Evolutionary conservation across 805 yeast species (phyloP).

Genomic region (Schwanniomyces occidentalis): DNA sequence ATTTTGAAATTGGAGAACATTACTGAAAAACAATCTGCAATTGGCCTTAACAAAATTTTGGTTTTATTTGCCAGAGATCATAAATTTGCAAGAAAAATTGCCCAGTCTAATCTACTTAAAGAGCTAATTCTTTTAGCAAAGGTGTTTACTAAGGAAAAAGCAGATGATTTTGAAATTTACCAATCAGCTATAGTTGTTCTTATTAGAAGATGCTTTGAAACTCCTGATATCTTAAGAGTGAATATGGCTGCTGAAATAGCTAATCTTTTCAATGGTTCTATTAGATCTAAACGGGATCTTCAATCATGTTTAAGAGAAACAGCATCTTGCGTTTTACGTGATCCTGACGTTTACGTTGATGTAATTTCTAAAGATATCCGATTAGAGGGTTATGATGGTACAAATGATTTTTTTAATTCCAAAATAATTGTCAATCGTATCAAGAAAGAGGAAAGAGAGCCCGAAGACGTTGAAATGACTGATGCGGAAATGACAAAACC

Average conservation of each 20-base stretch:
- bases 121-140: constrained; percentile 47
- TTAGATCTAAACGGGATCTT: constrained; percentile 43
- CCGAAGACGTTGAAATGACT: constrained; percentile 29
- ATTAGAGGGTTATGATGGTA: constrained; percentile 45
- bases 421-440: constrained; percentile 20
- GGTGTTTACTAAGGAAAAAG: constrained; percentile 20
- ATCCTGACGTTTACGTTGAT: constrained; percentile 50
- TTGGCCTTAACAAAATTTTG: constrained; percentile 54
- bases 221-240: constrained; percentile 46
- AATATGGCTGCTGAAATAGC: constrained; percentile 54
- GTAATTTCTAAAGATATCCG: constrained; percentile 42
- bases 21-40: constrained; percentile 46
- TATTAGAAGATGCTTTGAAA: constrained; percentile 71
- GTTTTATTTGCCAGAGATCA: constrained; percentile 53
- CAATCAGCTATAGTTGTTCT: constrained; percentile 40
- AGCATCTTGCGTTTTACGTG: constrained; percentile 47
- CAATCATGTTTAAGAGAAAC: constrained; percentile 50
- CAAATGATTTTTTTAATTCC: constrained; percentile 16
- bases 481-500: constrained; percentile 17
- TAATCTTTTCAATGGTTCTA: constrained; percentile 35
- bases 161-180: constrained; percentile 11
- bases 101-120: constrained; percentile 48
- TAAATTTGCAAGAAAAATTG: constrained; percentile 37
- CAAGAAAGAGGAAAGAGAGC: constrained; percentile 11
- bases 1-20: constrained; percentile 44